A percentile compares a stretch with the other conserved stretches of the same genome.
phyloP scores from a whole-genome alignment of 139 green algal genomes.

The Spirogloea muscicola region DNA sequence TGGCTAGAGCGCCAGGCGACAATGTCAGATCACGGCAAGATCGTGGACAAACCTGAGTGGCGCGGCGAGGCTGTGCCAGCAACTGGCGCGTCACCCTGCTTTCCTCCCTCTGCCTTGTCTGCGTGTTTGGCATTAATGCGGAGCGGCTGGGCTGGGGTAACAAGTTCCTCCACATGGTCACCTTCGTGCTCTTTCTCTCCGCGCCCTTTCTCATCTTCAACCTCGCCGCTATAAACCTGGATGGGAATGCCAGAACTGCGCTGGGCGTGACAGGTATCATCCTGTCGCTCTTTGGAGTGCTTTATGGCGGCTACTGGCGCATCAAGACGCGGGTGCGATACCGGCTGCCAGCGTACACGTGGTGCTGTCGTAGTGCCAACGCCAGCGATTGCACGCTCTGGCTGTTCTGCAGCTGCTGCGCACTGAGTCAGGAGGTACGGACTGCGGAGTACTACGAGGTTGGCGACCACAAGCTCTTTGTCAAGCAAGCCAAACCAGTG shows the following conservation, averaged over 20 bases:
- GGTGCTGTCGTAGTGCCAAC: neutral
- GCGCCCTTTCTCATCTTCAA: conserved; percentile 29
- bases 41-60: conserved; percentile 27
- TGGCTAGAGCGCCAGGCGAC: no score
- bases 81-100: conserved; percentile 3
- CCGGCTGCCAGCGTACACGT: neutral
- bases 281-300: conserved; percentile 9
- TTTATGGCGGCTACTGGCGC: conserved; percentile 21
- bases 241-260: neutral
- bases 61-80: conserved; percentile 4
- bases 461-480: no score
- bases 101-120: conserved; percentile 11
- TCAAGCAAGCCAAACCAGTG: no score
- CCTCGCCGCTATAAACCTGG: conserved; percentile 3
- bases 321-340: conserved; percentile 21
- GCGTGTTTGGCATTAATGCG: conserved; percentile 26
- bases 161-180: conserved; percentile 23
- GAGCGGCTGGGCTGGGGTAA: conserved; percentile 32
- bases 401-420: conserved; percentile 7
- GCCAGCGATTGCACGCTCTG: neutral
- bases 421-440: conserved; percentile 17
- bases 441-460: conserved; percentile 28
- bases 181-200: conserved; percentile 15
- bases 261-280: neutral
- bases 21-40: neutral